phyloP scores from a whole-genome alignment of 345 rosid species.

The Trapa bicornis region DNA sequence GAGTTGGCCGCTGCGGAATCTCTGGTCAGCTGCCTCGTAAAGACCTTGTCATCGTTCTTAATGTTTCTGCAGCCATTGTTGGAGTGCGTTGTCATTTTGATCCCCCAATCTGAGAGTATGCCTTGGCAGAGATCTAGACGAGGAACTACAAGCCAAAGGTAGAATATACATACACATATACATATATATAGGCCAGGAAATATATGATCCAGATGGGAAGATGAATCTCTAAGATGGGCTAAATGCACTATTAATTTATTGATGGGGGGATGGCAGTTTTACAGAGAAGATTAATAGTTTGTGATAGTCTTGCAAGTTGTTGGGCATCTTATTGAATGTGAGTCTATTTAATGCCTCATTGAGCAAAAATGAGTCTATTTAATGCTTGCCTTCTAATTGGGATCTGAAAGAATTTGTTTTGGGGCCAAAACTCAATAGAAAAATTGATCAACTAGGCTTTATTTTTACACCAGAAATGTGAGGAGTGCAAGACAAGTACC shows the following conservation, averaged over 20 bases:
- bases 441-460: no score
- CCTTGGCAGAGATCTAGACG: neutral
- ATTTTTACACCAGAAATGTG: no score
- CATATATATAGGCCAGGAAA: neutral
- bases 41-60: constrained; percentile 36
- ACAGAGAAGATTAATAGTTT: neutral
- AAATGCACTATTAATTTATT: no score
- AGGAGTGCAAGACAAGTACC: no score
- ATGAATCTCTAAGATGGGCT: no score
- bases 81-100: neutral
- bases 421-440: no score
- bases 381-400: no score
- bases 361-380: no score
- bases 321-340: neutral
- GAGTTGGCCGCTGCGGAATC: constrained; percentile 47
- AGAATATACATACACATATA: neutral
- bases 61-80: neutral
- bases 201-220: neutral
- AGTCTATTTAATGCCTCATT: neutral
- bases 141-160: neutral
- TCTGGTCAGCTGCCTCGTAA: constrained; percentile 43
- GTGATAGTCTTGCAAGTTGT: neutral
- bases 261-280: neutral
- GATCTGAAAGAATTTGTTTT: no score
- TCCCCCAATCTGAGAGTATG: neutral